These are phyloP conservation scores for Cercophora sp. DNA, from an alignment of 495 filamentous ascomycete species.

Conservation along the genomic window DNA sequence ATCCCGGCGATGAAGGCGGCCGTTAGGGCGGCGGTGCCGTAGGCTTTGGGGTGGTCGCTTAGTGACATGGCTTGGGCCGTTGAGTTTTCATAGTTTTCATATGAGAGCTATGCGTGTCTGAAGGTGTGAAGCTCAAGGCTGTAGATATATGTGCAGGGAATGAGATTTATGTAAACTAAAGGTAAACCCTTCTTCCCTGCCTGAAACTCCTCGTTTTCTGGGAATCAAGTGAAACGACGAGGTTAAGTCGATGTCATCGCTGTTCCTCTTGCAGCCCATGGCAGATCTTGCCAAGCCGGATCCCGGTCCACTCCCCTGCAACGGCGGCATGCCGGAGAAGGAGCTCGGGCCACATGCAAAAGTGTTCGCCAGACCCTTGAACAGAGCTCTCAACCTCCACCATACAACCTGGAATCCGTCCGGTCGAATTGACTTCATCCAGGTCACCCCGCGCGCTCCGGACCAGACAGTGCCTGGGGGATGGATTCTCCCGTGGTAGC, in stretches of 20 bases:
- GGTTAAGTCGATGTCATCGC: constrained; percentile 21
- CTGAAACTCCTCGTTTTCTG: no score
- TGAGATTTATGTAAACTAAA: no score
- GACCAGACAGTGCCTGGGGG: no score
- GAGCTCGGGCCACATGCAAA: constrained; percentile 31
- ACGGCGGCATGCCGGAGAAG: background rate
- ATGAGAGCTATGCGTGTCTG: background rate
- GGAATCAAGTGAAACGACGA: no score
- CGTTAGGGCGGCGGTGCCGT: constrained; percentile 55
- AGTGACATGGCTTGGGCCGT: constrained; percentile 53
- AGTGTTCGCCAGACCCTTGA: constrained; percentile 6
- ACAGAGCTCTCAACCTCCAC: no score
- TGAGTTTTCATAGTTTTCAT: background rate
- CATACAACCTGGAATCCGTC: background rate
- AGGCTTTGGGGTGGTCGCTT: constrained; percentile 51
- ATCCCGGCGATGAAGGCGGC: constrained; percentile 72
- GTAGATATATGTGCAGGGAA: no score
- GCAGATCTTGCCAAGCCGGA: background rate
- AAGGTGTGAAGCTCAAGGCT: no score
- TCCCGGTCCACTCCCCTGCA: constrained; percentile 3
- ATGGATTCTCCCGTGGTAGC: constrained; percentile 84
- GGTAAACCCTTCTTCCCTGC: no score
- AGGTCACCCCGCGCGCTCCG: no score
- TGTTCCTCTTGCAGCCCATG: background rate
- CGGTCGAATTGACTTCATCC: background rate